Evolutionary conservation across 1,139 yeast genomes (phyloP).

Genomic region (Entelexis paramagnoliae): DNA sequence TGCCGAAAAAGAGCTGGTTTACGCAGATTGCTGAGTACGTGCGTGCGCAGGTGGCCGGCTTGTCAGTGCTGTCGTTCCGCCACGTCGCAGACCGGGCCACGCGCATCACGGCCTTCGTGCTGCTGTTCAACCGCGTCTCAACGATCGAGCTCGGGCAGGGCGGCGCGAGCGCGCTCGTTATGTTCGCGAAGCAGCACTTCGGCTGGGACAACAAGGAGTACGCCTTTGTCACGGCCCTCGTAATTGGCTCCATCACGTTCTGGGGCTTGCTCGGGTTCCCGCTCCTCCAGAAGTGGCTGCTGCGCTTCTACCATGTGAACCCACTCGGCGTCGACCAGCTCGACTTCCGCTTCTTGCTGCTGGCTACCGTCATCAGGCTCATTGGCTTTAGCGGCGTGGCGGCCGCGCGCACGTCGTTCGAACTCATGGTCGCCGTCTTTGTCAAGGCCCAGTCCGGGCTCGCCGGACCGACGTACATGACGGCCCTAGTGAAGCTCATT

Average conservation of each 20-base stretch:
- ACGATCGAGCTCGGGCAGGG: neutral
- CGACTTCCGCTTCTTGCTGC: neutral
- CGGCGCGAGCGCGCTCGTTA: neutral
- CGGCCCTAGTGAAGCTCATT: constrained; percentile 5
- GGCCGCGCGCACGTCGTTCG: neutral
- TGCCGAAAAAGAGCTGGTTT: neutral
- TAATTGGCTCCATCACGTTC: neutral
- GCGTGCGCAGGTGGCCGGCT: neutral
- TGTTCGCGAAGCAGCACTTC: constrained; percentile 6
- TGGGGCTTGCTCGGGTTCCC: constrained; percentile 5
- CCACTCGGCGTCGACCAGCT: constrained; percentile 3
- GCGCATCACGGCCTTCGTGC: constrained; percentile 1
- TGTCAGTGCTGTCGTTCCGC: constrained; percentile 1
- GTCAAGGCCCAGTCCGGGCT: neutral
- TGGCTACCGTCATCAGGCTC: neutral
- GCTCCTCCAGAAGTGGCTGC: neutral
- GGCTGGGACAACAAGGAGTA: neutral
- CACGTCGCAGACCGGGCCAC: neutral
- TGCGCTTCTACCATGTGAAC: neutral
- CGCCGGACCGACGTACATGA: neutral
- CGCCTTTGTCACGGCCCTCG: neutral
- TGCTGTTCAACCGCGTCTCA: neutral
- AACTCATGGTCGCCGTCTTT: neutral
- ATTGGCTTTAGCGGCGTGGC: neutral
- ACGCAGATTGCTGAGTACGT: neutral